phyloP scores from a whole-genome alignment of 176 grass and related monocot species.

The Oryza rufipogon region DNA sequence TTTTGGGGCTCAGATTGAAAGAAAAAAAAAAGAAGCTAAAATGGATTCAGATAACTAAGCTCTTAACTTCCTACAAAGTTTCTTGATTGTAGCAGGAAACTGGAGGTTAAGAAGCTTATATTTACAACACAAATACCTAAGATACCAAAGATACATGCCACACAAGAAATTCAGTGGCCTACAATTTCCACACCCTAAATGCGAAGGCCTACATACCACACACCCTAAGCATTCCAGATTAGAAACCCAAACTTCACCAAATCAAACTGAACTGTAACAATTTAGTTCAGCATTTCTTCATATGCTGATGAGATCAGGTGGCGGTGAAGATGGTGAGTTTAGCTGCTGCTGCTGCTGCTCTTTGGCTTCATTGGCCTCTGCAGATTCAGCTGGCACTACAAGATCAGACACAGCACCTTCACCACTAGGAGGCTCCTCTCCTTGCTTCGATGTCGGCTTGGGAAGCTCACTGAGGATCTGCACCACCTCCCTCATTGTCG shows the following conservation, averaged over 20 bases:
- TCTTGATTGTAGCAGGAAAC: conserved; percentile 37
- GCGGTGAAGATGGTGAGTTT: conserved; percentile 19
- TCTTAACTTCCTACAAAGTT: conserved; percentile 4
- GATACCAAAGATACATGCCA: conserved; percentile 24
- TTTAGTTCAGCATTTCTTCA: conserved; percentile 41
- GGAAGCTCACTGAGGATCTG: conserved; percentile 89
- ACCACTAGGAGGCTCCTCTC: conserved; percentile 43
- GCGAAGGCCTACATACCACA: conserved; percentile 32
- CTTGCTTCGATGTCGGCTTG: conserved; percentile 33
- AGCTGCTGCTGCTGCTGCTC: conserved; percentile 42
- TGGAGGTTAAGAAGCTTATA: conserved; percentile 41
- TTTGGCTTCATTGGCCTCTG: conserved; percentile 48
- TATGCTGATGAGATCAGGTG: conserved; percentile 77
- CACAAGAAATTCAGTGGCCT: conserved; percentile 41
- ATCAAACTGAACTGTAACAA: conserved; percentile 10
- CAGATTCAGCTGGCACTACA: conserved; percentile 1
- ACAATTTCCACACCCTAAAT: conserved; percentile 25
- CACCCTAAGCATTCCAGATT: conserved; percentile 25
- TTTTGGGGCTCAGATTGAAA: conserved; percentile 21
- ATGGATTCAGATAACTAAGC: background rate
- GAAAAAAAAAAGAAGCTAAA: background rate
- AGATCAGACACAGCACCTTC: conserved; percentile 17
- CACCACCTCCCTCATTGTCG: conserved; percentile 93
- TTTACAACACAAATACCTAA: conserved; percentile 34
- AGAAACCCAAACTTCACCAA: conserved; percentile 11